Evolutionary conservation across 805 yeast genomes (phyloP).

Genomic region (Candida michaelii): DNA sequence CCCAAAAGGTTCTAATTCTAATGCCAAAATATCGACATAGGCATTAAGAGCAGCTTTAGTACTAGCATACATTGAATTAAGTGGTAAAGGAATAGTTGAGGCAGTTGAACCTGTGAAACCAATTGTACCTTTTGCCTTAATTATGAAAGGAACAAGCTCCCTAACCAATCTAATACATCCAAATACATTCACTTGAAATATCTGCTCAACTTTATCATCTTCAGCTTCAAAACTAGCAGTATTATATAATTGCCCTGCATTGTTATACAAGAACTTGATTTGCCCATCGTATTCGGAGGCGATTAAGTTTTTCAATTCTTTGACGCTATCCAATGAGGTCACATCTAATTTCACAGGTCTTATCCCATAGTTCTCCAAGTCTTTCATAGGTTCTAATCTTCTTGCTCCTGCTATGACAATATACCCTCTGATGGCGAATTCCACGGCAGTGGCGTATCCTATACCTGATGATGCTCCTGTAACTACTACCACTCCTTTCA

Average conservation of each 20-base stretch:
- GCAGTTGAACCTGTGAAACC: slow-evolving; percentile 37
- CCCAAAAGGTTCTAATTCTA: slow-evolving; percentile 18
- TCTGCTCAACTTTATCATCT: slow-evolving; percentile 17
- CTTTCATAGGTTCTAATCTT: slow-evolving; percentile 56
- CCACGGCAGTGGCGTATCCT: slow-evolving; percentile 47
- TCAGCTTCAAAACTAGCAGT: slow-evolving; percentile 28
- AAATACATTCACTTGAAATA: slow-evolving; percentile 34
- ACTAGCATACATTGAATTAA: slow-evolving; percentile 29
- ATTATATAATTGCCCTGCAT: slow-evolving; percentile 33
- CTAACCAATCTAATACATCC: slow-evolving; percentile 35
- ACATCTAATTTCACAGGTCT: slow-evolving; percentile 56
- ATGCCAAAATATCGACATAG: slow-evolving; percentile 13
- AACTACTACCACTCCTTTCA: slow-evolving; percentile 39
- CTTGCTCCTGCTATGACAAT: slow-evolving; percentile 73
- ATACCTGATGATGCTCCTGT: slow-evolving; percentile 59
- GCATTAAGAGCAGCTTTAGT: slow-evolving; percentile 25
- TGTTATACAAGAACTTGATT: slow-evolving; percentile 37
- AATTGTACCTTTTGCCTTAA: slow-evolving; percentile 34
- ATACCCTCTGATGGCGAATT: slow-evolving; percentile 50
- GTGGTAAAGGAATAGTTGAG: slow-evolving; percentile 27
- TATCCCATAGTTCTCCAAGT: slow-evolving; percentile 44
- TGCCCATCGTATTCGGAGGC: slow-evolving; percentile 37
- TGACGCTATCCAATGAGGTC: slow-evolving; percentile 47
- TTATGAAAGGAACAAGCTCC: slow-evolving; percentile 27
- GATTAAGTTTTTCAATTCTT: slow-evolving; percentile 44